Conservation (phyloP, 805 yeast species). For the Ogataea minuta region DNA sequence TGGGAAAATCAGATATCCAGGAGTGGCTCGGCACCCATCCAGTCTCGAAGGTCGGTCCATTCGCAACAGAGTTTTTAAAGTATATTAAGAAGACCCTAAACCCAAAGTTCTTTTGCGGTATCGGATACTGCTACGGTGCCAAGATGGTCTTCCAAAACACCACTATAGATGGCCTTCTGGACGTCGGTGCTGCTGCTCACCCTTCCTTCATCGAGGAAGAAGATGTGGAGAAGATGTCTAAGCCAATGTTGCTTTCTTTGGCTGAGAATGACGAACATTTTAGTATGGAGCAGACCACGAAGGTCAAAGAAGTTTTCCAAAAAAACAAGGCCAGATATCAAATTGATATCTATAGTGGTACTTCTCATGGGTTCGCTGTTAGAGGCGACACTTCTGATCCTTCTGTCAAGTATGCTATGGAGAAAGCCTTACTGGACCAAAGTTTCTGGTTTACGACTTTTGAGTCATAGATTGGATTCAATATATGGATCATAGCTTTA, state of each 20-base stretch:
- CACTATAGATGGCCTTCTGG: conserved; percentile 35
- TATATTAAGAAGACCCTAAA: conserved; percentile 42
- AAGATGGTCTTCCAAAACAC: conserved; percentile 58
- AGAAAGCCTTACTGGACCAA: conserved; percentile 57
- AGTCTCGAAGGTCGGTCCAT: conserved; percentile 44
- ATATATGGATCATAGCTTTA: background rate
- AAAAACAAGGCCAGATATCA: conserved; percentile 56
- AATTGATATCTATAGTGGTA: conserved; percentile 60
- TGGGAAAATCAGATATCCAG: conserved; percentile 19
- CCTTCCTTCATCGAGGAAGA: conserved; percentile 68
- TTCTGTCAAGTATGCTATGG: conserved; percentile 58
- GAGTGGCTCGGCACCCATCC: conserved; percentile 45
- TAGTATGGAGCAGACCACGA: conserved; percentile 59
- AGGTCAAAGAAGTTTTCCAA: conserved; percentile 50
- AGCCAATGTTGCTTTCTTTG: conserved; percentile 68
- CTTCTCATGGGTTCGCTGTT: conserved; percentile 73
- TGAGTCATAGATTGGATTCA: conserved; percentile 17
- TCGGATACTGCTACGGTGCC: conserved; percentile 89
- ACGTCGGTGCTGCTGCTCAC: conserved; percentile 76
- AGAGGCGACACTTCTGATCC: conserved; percentile 68
- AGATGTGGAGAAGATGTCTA: conserved; percentile 56
- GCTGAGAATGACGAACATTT: conserved; percentile 70
- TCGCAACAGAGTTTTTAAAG: conserved; percentile 48
- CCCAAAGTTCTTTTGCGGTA: conserved; percentile 51
- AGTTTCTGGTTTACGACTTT: conserved; percentile 30